Evolutionary conservation across 2,329 filamentous ascomycete genomes (phyloP), one percentile per base, ranked within the genome.

Genomic region (Aspergillus phoenicis): DNA sequence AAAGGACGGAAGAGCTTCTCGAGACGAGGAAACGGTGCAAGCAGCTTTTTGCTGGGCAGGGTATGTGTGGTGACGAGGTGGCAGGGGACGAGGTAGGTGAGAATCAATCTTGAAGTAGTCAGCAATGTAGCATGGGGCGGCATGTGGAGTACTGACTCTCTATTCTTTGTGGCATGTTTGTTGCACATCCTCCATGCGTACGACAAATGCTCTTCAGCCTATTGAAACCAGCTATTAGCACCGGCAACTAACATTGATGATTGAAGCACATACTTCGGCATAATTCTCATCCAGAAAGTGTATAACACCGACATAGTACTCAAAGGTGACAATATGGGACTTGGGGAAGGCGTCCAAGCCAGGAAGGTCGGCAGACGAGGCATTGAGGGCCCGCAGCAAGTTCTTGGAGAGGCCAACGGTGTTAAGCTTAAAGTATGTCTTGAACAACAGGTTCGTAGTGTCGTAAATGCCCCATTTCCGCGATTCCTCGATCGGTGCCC

Each of bases 401-500:
- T 95, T 97, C 74, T 95, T 93, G 17, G 89, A 96, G 20, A 98
- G 82, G n/a, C 87, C 88, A 60, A 96, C 89, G 36, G 90, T 91
- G 78, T 96, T 97, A 64, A 98, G 83, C 78, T 91, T 96, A 82
- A 99, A 99, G 77, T 98, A 97, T 1, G 93, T 98, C 79, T 98
- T 98, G 86, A 99, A 99, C 13, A 97, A 83, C 7, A 99, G 84
- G 73, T 97, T 98, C 71, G 93, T 92, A 66, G 94, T 89, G 75
- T 93, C 93, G 80, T 99, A 99, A 52, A 97, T 91, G 6, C 92
- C 96, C 95, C 95, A 99, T 85, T 98, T 99, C 58, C 95, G 88
- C 8, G 94, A 97, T 70, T 96, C 90, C 71, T 93, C 88, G 48
- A 97, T 81, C 13, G 90, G 88, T 62, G 91, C 90, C 77, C 91